These are phyloP conservation scores for Paspalum vaginatum DNA, from an alignment of 176 grass and related monocot species.

Conservation along the genomic window DNA sequence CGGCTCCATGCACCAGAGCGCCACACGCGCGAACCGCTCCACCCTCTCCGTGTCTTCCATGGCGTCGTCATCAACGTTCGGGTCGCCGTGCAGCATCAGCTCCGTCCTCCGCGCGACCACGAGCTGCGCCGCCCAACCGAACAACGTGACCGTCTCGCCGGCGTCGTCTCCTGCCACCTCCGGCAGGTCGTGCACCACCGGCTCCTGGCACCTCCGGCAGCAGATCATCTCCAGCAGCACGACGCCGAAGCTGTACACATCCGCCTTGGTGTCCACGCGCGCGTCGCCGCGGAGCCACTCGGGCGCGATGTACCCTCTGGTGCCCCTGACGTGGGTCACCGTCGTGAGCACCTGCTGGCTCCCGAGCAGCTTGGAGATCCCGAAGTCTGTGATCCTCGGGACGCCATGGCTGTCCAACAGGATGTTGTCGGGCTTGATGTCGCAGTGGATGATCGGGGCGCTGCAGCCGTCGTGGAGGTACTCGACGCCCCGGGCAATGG, in stretches of 20 bases:
- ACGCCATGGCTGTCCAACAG: neutral
- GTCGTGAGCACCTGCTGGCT: constrained; percentile 29
- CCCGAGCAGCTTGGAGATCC: constrained; percentile 23
- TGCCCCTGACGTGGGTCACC: constrained; percentile 33
- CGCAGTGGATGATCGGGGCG: constrained; percentile 29
- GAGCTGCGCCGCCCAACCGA: constrained; percentile 39
- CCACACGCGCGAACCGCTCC: constrained; percentile 7
- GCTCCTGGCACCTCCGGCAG: constrained; percentile 26
- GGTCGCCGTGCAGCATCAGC: neutral
- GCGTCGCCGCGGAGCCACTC: constrained; percentile 36
- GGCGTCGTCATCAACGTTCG: neutral
- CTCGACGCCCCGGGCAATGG: constrained; percentile 31
- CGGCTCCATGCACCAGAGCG: constrained; percentile 26
- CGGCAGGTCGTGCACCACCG: neutral
- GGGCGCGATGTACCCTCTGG: constrained; percentile 17
- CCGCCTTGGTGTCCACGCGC: constrained; percentile 30
- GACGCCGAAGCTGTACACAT: constrained; percentile 66
- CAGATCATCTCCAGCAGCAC: constrained; percentile 50
- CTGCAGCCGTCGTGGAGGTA: constrained; percentile 31
- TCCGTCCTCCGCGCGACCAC: neutral
- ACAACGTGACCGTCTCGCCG: constrained; percentile 19
- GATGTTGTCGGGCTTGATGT: constrained; percentile 48
- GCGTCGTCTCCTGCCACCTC: neutral
- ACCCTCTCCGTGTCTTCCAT: constrained; percentile 2
- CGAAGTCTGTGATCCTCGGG: constrained; percentile 30